A percentile compares a stretch with the other conserved stretches of the same genome.
These are phyloP conservation scores for Ormosia semicastrata DNA, from an alignment of 306 rosid genomes.

Conservation along the genomic window DNA sequence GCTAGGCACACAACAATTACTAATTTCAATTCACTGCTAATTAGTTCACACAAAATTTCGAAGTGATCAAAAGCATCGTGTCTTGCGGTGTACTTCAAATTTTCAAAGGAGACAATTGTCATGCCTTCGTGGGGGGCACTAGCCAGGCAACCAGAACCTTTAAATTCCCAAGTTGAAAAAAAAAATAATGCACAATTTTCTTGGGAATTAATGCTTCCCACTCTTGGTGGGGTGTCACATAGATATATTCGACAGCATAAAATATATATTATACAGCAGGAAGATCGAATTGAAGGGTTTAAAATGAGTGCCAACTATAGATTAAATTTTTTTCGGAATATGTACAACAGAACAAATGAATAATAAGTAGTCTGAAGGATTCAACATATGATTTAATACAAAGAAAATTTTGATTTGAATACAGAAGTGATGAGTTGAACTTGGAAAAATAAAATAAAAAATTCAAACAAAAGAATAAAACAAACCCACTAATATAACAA, in stretches of 20 bases:
- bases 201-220: constrained; percentile 42
- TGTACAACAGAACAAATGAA: constrained; percentile 8
- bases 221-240: constrained; percentile 43
- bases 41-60: neutral
- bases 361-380: neutral
- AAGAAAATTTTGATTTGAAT: neutral
- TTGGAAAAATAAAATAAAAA: neutral
- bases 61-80: neutral
- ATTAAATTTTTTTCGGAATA: neutral
- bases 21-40: neutral
- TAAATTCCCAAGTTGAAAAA: constrained; percentile 22
- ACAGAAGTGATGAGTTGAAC: constrained; percentile 4
- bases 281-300: neutral
- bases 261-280: constrained; percentile 3
- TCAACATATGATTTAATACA: neutral
- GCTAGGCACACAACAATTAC: neutral
- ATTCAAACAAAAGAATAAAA: constrained; percentile 24
- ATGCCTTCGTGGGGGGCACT: constrained; percentile 36
- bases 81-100: constrained; percentile 2
- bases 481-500: constrained; percentile 44
- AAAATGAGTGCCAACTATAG: neutral
- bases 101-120: constrained; percentile 29
- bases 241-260: constrained; percentile 30
- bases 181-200: constrained; percentile 10
- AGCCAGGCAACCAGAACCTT: constrained; percentile 25